These are phyloP conservation scores for Fusarium decemcellulare DNA, from an alignment of 2,329 filamentous ascomycete species.

Conservation along the genomic window DNA sequence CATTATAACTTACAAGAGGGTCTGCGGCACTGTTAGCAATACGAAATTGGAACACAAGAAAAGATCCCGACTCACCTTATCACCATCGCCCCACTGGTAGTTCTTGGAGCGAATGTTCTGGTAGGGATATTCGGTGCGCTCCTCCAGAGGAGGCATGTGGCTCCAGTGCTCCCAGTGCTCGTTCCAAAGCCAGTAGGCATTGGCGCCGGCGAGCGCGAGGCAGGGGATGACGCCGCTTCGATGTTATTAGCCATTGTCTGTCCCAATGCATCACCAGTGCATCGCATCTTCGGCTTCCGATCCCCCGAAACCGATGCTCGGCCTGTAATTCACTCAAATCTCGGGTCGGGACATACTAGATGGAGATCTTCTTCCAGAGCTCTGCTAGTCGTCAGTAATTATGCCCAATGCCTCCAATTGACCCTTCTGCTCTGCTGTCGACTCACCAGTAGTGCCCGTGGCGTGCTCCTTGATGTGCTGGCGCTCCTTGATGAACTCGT, in stretches of 20 bases:
- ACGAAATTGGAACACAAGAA: background rate
- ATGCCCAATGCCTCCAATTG: conserved; percentile 37
- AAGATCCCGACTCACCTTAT: conserved; percentile 76
- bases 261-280: conserved; percentile 14
- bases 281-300: conserved; percentile 30
- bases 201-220: conserved; percentile 79
- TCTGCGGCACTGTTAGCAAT: conserved; percentile 60
- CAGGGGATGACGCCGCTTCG: conserved; percentile 80
- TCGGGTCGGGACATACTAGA: conserved; percentile 80
- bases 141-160: conserved; percentile 89
- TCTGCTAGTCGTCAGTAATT: conserved; percentile 68
- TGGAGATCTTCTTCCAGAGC: conserved; percentile 94
- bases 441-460: conserved; percentile 84
- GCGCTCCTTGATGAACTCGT: conserved; percentile 94
- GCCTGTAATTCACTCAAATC: conserved; percentile 47
- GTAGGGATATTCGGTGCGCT: conserved; percentile 94
- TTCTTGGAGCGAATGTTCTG: conserved; percentile 99
- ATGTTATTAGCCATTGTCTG: conserved; percentile 40
- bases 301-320: conserved; percentile 26
- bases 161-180: conserved; percentile 98
- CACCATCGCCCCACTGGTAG: conserved; percentile 94
- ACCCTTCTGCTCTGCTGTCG: conserved; percentile 14
- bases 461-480: conserved; percentile 93
- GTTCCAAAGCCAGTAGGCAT: conserved; percentile 92
- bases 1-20: conserved; percentile 60